Base-by-base conservation (phyloP, 805 yeast species). In the Ascoidea tarda region DNA sequence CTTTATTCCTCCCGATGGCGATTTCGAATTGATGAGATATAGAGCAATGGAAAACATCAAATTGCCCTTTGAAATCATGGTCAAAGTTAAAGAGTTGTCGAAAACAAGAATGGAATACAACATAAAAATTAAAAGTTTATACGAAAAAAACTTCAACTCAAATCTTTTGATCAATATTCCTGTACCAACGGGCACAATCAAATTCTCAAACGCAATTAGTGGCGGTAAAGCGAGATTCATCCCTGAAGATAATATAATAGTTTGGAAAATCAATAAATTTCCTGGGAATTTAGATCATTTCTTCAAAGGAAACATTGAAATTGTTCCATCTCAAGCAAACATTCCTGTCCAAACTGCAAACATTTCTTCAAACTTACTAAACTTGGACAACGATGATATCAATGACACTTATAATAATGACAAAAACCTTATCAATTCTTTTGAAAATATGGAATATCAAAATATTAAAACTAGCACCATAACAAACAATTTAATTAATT, bases 1-100 rank as follows among this genome's bases (percentile, higher is more conserved):
- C 49, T 88, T 89, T 58, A 71, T 81, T 10, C 96, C 96, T 2
- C 96, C 96, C 1, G 96, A 88, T 66, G 95, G 95, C 0, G 78
- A 80, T 51, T 86, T 87, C 63, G 91, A 87, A 64, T 74, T 89
- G 55, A 82, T 89, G 90, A 73, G 78, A 44, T 89, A 88, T 66
- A 71, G 82, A 53, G 74, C 77, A 1, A 66, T 71, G 1, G 78
- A 79, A 48, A 78, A 80, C 57, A 68, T 85, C 54, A 78, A 77
- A 50, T 62, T 86, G 33, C 97, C 97, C 4, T 85, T 88, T 66
- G 71, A 72, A 50, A 74, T 88, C 14, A 68, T 74, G 5, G 84
- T 91, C 1, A 70, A 72, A 33, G 73, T 82, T 2, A 72, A 71
- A 5, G 68, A 68, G 60, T 48, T 72, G 60, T 81, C 80, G 1